Conservation (phyloP, 768 basidiomycete species). For the Dioszegia crocea region DNA sequence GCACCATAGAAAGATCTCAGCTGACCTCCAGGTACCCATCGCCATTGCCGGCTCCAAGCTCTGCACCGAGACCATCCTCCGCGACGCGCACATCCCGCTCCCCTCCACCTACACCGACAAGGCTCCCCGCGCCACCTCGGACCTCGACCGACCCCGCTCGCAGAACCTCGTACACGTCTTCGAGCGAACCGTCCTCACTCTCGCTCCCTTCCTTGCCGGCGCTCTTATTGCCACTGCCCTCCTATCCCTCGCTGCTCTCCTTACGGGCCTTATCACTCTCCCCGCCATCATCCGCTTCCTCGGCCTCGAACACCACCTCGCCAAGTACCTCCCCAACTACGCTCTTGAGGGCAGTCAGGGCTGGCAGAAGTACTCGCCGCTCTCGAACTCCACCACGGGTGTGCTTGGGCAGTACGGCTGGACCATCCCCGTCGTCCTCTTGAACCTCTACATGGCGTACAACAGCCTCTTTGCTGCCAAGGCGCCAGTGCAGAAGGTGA, state of each 20-base stretch:
- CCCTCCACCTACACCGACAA: slow-evolving; percentile 5
- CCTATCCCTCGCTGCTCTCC: neutral
- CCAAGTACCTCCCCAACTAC: neutral
- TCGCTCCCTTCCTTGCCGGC: slow-evolving; percentile 1
- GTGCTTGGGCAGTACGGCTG: neutral
- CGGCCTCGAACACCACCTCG: neutral
- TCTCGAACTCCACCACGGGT: neutral
- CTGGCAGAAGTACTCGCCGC: neutral
- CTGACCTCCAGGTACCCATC: slow-evolving; percentile 43
- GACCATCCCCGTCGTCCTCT: neutral
- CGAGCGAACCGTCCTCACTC: neutral
- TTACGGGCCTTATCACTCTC: neutral
- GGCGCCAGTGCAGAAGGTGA: no score
- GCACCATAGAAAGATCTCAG: neutral
- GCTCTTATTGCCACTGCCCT: neutral
- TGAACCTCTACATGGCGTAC: neutral
- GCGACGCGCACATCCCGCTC: slow-evolving; percentile 19
- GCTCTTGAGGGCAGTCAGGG: neutral
- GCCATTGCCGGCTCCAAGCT: slow-evolving; percentile 52
- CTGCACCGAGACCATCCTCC: slow-evolving; percentile 48
- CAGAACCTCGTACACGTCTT: slow-evolving; percentile 5
- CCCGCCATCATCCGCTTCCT: neutral
- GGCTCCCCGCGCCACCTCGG: neutral
- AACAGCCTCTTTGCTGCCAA: neutral
- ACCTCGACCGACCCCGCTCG: slow-evolving; percentile 5